A percentile compares a stretch with the other conserved stretches of the same genome.
Evolutionary conservation across 352 stramenopile genomes (phyloP).

Genomic region (Phytophthora idaei): DNA sequence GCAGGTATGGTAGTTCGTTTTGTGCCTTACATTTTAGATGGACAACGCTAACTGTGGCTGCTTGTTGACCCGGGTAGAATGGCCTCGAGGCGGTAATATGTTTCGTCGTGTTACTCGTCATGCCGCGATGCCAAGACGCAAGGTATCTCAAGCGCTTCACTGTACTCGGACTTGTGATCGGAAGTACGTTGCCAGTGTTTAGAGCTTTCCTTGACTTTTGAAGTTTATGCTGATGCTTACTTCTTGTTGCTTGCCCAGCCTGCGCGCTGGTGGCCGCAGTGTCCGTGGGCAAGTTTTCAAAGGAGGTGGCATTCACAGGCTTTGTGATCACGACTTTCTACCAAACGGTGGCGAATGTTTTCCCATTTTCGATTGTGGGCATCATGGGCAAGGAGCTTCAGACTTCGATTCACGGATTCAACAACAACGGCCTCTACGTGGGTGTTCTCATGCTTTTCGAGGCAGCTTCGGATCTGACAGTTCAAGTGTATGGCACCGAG

Average conservation of each 20-base stretch:
- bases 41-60: background rate
- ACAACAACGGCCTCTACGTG: constrained; percentile 85
- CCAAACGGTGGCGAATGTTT: constrained; percentile 65
- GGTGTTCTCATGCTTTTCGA: constrained; percentile 75
- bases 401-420: constrained; percentile 67
- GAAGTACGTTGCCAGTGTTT: constrained; percentile 41
- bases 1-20: constrained; percentile 29
- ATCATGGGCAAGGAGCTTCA: constrained; percentile 85
- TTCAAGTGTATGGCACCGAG: constrained; percentile 77
- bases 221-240: background rate
- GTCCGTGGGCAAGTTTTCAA: constrained; percentile 48
- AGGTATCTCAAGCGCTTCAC: constrained; percentile 57
- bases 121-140: constrained; percentile 54
- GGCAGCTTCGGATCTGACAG: constrained; percentile 65
- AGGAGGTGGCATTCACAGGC: constrained; percentile 52
- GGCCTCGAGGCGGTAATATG: constrained; percentile 60
- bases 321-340: constrained; percentile 71
- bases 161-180: constrained; percentile 50
- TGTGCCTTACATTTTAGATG: background rate
- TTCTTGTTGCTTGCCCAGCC: constrained; percentile 29
- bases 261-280: constrained; percentile 59
- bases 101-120: constrained; percentile 57
- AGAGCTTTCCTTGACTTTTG: background rate
- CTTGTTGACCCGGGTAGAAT: constrained; percentile 43
- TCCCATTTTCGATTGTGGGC: constrained; percentile 79